Evolutionary conservation across 345 rosid species (phyloP).

Genomic region (Rhodamnia argentea): DNA sequence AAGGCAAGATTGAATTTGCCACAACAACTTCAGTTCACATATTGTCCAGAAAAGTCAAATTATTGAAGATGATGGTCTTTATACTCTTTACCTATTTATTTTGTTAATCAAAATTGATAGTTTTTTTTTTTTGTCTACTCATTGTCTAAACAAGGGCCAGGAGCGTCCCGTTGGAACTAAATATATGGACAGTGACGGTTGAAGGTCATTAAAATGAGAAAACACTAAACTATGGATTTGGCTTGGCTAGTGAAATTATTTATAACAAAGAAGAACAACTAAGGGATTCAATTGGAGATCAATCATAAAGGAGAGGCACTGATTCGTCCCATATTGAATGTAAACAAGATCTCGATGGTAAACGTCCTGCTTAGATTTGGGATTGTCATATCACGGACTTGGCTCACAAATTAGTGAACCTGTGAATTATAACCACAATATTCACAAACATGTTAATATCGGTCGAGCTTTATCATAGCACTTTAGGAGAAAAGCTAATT

Average conservation of each 20-base stretch:
- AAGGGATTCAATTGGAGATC: neutral
- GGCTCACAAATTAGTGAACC: neutral
- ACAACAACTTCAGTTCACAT: neutral
- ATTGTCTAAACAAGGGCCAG: no score
- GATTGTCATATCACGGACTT: neutral
- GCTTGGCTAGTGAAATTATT: no score
- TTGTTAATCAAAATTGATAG: neutral
- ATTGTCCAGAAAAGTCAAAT: no score
- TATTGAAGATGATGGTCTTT: no score
- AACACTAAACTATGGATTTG: neutral
- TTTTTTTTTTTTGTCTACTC: no score
- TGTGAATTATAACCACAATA: neutral
- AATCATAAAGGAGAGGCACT: neutral
- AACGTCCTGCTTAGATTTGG: neutral
- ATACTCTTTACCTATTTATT: no score
- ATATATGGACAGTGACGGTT: no score
- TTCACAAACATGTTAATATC: neutral
- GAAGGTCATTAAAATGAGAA: no score
- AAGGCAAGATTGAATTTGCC: neutral
- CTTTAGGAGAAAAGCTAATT: neutral
- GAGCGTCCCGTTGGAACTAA: no score
- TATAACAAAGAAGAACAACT: no score
- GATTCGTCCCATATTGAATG: neutral
- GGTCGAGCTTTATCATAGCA: neutral
- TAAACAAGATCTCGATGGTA: neutral